Conservation (phyloP, 257 asterid genomes). For the Sherardia arvensis region DNA sequence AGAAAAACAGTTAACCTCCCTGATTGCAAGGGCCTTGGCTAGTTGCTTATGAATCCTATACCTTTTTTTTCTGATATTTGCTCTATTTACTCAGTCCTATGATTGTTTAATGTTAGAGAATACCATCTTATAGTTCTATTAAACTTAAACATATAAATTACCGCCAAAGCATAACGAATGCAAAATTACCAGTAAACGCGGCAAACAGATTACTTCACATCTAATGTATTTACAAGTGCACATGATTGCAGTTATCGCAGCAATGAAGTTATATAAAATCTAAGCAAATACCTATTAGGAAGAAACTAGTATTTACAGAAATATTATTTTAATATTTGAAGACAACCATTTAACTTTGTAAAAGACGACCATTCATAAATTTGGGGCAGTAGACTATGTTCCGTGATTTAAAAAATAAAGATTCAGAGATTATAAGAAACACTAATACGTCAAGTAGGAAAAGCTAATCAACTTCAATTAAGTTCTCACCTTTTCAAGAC, state of each 20-base stretch:
- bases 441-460: background rate
- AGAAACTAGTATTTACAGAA: background rate
- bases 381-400: background rate
- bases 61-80: too few species aligned
- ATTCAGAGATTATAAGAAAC: background rate
- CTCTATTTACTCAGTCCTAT: too few species aligned
- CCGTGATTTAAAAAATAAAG: background rate
- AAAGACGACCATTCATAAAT: background rate
- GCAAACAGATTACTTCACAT: background rate
- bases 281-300: background rate
- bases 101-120: background rate
- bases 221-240: background rate
- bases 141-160: background rate
- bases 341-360: background rate
- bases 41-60: too few species aligned
- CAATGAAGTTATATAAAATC: background rate
- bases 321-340: too few species aligned
- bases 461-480: background rate
- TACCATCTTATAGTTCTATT: background rate
- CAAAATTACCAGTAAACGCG: background rate
- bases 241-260: background rate
- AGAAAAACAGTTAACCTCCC: too few species aligned
- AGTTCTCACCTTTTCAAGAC: slow-evolving; percentile 64
- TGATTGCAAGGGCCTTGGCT: too few species aligned
- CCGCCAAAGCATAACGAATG: too few species aligned